These are phyloP conservation scores for Rhizomucor pusillus DNA, from an alignment of 371 early-diverging fungal genomes.

Conservation along the genomic window DNA sequence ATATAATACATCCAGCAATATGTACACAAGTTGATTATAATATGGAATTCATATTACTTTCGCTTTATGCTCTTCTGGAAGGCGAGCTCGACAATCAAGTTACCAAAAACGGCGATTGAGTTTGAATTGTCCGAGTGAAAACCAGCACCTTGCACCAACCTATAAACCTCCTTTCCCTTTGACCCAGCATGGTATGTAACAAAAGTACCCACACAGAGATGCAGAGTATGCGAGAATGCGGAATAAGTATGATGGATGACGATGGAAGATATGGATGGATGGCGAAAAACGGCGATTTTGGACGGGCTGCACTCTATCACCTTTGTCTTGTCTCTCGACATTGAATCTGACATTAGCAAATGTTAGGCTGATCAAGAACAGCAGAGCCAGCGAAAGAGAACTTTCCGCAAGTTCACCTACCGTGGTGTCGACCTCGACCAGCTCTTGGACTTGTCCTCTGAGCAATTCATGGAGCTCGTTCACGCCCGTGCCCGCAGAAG, in stretches of 20 bases:
- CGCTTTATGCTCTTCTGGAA: too few species aligned
- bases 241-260: too few species aligned
- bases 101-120: too few species aligned
- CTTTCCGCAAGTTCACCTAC: constrained; percentile 97
- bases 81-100: too few species aligned
- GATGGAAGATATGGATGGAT: constrained; percentile 2
- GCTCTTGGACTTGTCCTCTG: constrained; percentile 89
- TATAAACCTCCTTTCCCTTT: too few species aligned
- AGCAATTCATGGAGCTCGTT: constrained; percentile 94
- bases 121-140: too few species aligned
- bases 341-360: neutral
- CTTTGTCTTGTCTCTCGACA: neutral
- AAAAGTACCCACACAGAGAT: neutral
- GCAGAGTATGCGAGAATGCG: neutral
- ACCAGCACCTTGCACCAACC: too few species aligned
- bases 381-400: constrained; percentile 74
- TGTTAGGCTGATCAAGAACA: constrained; percentile 47
- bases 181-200: constrained; percentile 1
- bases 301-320: neutral
- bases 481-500: constrained; percentile 95
- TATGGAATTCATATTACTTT: too few species aligned
- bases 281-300: neutral
- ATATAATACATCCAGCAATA: too few species aligned
- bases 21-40: too few species aligned
- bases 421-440: constrained; percentile 91